Evolutionary conservation across 1,139 yeast species (phyloP).

Genomic region (Candida sp.): DNA sequence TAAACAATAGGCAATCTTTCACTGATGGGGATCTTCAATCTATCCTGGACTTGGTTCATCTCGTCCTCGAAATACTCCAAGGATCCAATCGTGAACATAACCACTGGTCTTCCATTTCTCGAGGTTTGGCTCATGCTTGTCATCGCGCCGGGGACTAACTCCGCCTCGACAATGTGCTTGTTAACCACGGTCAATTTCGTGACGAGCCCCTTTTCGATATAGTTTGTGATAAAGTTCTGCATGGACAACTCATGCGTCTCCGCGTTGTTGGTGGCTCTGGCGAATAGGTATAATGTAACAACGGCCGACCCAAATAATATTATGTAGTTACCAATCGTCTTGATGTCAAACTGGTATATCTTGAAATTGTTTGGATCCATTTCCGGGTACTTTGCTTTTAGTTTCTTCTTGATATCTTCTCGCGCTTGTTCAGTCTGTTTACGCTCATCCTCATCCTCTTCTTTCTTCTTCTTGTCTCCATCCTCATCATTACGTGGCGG

Average conservation of each 20-base stretch:
- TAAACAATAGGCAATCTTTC: constrained; percentile 70
- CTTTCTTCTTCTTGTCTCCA: constrained; percentile 17
- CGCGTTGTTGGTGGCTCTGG: constrained; percentile 16
- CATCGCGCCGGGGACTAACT: constrained; percentile 63
- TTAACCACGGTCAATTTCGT: constrained; percentile 78
- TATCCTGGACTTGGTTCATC: constrained; percentile 63
- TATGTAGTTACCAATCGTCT: constrained; percentile 16
- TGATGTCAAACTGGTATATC: constrained; percentile 31
- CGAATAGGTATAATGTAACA: constrained; percentile 16
- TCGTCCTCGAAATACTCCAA: constrained; percentile 75
- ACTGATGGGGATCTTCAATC: constrained; percentile 59
- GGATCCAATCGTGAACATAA: constrained; percentile 73
- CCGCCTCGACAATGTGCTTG: constrained; percentile 76
- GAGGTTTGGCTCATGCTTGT: constrained; percentile 45
- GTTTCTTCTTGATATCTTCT: constrained; percentile 32
- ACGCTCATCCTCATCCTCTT: constrained; percentile 23
- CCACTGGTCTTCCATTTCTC: constrained; percentile 44
- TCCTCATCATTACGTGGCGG: constrained; percentile 6
- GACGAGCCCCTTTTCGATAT: constrained; percentile 85
- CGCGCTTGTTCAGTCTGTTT: too few species aligned
- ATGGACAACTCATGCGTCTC: constrained; percentile 62
- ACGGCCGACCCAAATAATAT: constrained; percentile 11
- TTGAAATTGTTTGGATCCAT: constrained; percentile 35
- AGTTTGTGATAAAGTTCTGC: constrained; percentile 88
- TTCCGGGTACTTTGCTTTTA: constrained; percentile 36